phyloP scores from a whole-genome alignment of 345 rosid species.

The Mallotus nudiflorus region DNA sequence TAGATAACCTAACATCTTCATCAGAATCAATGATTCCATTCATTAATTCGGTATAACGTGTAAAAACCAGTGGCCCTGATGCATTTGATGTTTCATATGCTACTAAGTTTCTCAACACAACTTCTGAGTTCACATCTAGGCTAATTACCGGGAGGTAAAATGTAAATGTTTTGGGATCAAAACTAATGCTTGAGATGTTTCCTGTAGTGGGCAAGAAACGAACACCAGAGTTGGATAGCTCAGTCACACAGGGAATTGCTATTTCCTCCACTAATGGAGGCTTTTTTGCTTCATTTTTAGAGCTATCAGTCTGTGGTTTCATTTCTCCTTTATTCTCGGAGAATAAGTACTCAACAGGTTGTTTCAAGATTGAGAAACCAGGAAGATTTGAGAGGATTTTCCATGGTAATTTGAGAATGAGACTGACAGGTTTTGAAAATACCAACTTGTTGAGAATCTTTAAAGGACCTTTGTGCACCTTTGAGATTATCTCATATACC shows the following conservation, averaged over 20 bases:
- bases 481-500: conserved; percentile 31
- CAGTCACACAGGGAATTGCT: conserved; percentile 59
- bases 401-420: conserved; percentile 46
- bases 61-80: conserved; percentile 54
- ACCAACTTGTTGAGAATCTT: conserved; percentile 20
- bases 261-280: conserved; percentile 68
- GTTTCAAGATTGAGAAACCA: too few relatives aligned
- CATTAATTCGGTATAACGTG: conserved; percentile 72
- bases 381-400: too few relatives aligned
- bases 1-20: conserved; percentile 61
- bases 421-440: conserved; percentile 27
- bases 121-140: conserved; percentile 56
- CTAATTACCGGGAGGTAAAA: conserved; percentile 54
- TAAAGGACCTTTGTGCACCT: too few relatives aligned
- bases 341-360: too few relatives aligned
- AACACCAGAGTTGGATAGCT: conserved; percentile 48
- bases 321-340: background rate
- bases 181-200: conserved; percentile 40
- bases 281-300: conserved; percentile 15
- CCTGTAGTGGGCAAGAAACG: conserved; percentile 40
- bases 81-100: conserved; percentile 65
- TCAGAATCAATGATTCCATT: conserved; percentile 65
- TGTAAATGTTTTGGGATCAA: conserved; percentile 33
- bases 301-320: conserved; percentile 4
- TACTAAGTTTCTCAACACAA: conserved; percentile 58